Evolutionary conservation across 73 alveolate genomes (phyloP).

Genomic region (Symbiodinium natans): DNA sequence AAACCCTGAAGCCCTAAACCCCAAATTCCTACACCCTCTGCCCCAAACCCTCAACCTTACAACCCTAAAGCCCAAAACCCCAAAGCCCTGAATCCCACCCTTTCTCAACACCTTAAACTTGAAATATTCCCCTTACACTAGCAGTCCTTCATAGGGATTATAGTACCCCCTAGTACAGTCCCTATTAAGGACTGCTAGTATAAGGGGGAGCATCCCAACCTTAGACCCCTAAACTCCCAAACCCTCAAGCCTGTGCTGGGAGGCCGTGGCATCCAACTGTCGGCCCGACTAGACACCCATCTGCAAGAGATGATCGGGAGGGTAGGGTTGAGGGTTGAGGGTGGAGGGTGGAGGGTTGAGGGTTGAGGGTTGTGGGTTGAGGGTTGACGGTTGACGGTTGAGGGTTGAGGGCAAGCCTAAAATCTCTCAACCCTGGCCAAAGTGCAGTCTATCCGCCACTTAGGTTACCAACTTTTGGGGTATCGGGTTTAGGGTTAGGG

Average conservation of each 20-base stretch:
- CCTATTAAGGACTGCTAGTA: too few species aligned
- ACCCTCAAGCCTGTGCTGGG: too few species aligned
- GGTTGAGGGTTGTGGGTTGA: neutral
- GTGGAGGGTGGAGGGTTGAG: neutral
- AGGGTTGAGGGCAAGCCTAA: neutral
- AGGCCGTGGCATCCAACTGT: constrained; percentile 69
- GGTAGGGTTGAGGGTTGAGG: neutral
- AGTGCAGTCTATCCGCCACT: too few species aligned
- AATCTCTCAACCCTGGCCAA: too few species aligned
- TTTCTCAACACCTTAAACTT: neutral
- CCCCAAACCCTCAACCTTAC: neutral
- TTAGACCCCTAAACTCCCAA: too few species aligned
- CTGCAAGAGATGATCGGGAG: neutral
- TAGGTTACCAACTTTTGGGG: too few species aligned
- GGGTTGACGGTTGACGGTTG: neutral
- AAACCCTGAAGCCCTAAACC: too few species aligned
- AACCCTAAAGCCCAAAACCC: neutral
- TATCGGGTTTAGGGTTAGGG: too few species aligned
- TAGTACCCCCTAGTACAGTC: too few species aligned
- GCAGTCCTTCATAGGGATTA: too few species aligned
- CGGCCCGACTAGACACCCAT: constrained; percentile 19
- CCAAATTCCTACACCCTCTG: neutral
- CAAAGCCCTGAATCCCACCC: neutral
- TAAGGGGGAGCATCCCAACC: too few species aligned
- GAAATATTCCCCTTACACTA: too few species aligned